Base-by-base conservation (phyloP, 2,329 filamentous ascomycete genomes). In the Aspergillus sp. region DNA sequence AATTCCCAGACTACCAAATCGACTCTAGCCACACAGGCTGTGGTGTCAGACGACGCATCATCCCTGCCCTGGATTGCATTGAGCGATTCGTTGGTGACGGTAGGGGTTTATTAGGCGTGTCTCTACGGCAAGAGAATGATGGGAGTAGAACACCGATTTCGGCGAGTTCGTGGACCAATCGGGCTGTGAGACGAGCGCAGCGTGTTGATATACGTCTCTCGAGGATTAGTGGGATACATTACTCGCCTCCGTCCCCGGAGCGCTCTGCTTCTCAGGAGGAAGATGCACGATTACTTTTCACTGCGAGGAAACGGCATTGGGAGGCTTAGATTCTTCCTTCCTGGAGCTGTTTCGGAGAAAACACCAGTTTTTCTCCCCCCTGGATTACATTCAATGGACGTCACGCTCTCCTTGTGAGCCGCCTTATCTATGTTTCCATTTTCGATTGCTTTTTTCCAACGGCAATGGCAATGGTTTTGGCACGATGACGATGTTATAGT, bases 1-100 rank as follows among this genome's bases (percentile, higher is more conserved):
- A 69, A 49, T 69, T 63, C 43, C 70, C 71, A 2, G 66, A 69
- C 30, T 73, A 73, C 50, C 67, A 73, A 48, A 64, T 74, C 32
- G 71, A 73, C 49, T 48, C 54, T 2, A 65, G 67, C 46, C 71
- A 74, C 45, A 56, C 57, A 2, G 67, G 68, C 30, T 74, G 71
- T 49, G 71, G 71, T 3, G 60, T 72, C 12, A 57, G 69, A 17
- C 69, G 68, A 22, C 64, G 69, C 6, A 55, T 74, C 7, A 57
- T 71, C 7, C 65, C 68, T 3, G 54, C 67, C 2, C 54, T 74
- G 4, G 67, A 70, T 33, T 63, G 60, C 19, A 62, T 72, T 32
- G 65, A 70, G 45, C 60, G 61, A 17, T 70, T 68, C 47, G 54
- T 67, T 3, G 56, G 59, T 20, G 63, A 68, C 43, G 51, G 58